These are phyloP conservation scores for Fusarium sp. DNA, from an alignment of 2,329 filamentous ascomycete genomes.

Conservation along the genomic window DNA sequence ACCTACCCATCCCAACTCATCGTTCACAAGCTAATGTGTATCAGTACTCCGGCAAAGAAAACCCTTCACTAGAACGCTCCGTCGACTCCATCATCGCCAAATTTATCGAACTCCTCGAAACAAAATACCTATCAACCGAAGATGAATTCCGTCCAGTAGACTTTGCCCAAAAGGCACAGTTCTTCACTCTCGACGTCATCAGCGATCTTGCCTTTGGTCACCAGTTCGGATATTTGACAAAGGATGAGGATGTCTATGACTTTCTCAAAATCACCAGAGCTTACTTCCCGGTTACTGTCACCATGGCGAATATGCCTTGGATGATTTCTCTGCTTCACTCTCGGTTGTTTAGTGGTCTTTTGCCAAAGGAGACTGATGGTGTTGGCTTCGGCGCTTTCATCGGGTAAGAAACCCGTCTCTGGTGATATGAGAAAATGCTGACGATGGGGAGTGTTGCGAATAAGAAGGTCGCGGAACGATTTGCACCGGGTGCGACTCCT, in stretches of 20 bases:
- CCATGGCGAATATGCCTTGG: slow-evolving; percentile 8
- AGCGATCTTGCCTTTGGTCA: slow-evolving; percentile 63
- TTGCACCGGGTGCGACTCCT: background rate
- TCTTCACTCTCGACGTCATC: slow-evolving; percentile 66
- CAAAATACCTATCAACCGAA: slow-evolving; percentile 56
- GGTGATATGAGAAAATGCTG: too few species aligned
- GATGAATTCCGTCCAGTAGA: slow-evolving; percentile 54
- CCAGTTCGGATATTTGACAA: slow-evolving; percentile 60
- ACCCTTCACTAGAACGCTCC: slow-evolving; percentile 60
- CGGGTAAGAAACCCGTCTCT: slow-evolving; percentile 1
- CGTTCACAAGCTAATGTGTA: background rate
- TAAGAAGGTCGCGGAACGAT: slow-evolving; percentile 7
- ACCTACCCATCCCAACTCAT: fast-evolving
- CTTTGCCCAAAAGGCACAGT: slow-evolving; percentile 60
- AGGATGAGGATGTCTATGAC: slow-evolving; percentile 58
- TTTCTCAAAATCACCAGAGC: slow-evolving; percentile 49
- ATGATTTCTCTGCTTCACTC: slow-evolving; percentile 7
- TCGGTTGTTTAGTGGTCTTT: slow-evolving; percentile 42
- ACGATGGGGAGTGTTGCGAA: slow-evolving; percentile 34
- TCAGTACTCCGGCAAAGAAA: slow-evolving; percentile 68
- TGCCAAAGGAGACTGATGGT: slow-evolving; percentile 51
- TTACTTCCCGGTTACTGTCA: slow-evolving; percentile 7
- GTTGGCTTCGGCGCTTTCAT: slow-evolving; percentile 38
- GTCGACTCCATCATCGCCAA: slow-evolving; percentile 62
- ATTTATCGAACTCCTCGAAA: slow-evolving; percentile 58